phyloP scores from a whole-genome alignment of 208 protist species.

The Leishmania amazonensis region DNA sequence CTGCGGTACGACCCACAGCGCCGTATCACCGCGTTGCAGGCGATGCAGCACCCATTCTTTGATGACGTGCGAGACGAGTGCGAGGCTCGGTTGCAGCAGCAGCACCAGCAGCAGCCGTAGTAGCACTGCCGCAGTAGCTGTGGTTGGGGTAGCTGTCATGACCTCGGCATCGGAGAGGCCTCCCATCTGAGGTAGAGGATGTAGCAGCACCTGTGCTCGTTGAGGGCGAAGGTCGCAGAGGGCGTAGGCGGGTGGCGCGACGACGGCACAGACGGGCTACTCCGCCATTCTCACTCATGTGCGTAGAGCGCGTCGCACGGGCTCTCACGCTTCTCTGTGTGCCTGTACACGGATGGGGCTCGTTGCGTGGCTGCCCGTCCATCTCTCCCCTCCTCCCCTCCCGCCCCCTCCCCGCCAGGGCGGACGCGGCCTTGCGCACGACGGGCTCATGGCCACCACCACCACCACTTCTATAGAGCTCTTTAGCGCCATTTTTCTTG shows the following conservation, averaged over 20 bases:
- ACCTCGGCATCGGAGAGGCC: background rate
- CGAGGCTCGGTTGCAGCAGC: conserved; percentile 37
- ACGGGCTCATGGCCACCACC: background rate
- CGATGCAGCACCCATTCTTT: conserved; percentile 83
- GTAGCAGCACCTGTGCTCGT: background rate
- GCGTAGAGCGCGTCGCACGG: background rate
- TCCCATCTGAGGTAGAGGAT: background rate
- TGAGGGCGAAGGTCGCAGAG: background rate
- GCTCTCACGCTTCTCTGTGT: background rate
- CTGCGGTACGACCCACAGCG: conserved; percentile 65
- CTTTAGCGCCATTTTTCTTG: no score
- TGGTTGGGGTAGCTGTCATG: background rate
- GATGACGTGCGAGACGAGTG: conserved; percentile 71
- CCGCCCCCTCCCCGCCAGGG: background rate
- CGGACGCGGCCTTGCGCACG: background rate
- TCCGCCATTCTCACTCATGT: background rate
- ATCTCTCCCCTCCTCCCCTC: background rate
- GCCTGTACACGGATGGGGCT: background rate
- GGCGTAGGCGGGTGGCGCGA: background rate
- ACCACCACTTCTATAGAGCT: background rate
- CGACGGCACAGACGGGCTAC: background rate
- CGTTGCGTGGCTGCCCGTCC: background rate
- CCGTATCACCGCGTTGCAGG: conserved; percentile 72
- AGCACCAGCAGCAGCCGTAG: conserved; percentile 11
- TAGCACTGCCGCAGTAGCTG: background rate